Percentiles rank a stretch among this genome's conserved stretches.
Evolutionary conservation across 1,139 yeast species (phyloP).

Genomic region (Hansenula sp.): DNA sequence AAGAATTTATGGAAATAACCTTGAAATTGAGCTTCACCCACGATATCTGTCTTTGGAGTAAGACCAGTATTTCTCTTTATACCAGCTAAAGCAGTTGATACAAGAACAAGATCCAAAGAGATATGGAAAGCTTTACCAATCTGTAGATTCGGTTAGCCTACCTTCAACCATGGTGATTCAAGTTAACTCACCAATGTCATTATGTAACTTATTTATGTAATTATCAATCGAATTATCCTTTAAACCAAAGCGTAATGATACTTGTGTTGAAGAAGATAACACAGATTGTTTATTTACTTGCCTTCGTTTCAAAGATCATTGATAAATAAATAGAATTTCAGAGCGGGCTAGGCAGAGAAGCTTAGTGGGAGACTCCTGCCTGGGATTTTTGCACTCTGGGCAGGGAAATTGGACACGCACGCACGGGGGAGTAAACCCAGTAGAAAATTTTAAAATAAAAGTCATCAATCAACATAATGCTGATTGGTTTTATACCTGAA

Average conservation of each 20-base stretch:
- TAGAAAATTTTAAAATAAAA: neutral
- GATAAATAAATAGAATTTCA: too few species aligned
- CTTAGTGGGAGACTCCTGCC: too few species aligned
- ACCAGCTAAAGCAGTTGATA: conserved; percentile 86
- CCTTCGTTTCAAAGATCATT: too few species aligned
- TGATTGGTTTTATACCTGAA: too few species aligned
- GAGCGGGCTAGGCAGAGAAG: too few species aligned
- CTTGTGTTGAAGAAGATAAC: too few species aligned
- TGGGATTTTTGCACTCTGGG: neutral
- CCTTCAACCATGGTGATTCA: too few species aligned
- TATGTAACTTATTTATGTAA: too few species aligned
- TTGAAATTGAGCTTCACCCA: conserved; percentile 47
- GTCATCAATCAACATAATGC: too few species aligned
- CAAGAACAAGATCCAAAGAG: conserved; percentile 67
- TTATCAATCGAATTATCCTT: too few species aligned
- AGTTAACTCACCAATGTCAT: neutral
- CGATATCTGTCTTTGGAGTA: conserved; percentile 38
- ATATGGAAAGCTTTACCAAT: conserved; percentile 62
- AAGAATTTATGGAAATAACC: conserved; percentile 64
- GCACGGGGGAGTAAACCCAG: neutral
- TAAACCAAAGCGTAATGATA: too few species aligned
- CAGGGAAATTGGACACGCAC: neutral
- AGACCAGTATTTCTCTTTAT: conserved; percentile 85
- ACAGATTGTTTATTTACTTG: too few species aligned
- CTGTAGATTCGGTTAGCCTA: conserved; percentile 19